These are phyloP conservation scores for Platismatia glauca DNA, from an alignment of 495 filamentous ascomycete genomes.

Conservation along the genomic window DNA sequence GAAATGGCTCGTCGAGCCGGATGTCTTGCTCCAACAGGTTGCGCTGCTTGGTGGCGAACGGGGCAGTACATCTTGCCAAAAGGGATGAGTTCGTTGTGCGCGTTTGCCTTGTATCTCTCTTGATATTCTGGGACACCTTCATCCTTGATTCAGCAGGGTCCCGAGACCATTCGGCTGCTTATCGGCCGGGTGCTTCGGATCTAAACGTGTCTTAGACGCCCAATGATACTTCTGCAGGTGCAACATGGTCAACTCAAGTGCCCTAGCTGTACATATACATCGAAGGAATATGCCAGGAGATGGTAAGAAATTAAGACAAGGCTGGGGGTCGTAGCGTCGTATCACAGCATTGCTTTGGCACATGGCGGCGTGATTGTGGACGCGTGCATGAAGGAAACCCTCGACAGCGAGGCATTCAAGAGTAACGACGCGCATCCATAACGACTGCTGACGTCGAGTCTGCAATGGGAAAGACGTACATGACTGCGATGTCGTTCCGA, in stretches of 20 bases:
- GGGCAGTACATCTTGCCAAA: slow-evolving; percentile 50
- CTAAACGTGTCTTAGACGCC: neutral
- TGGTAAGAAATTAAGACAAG: neutral
- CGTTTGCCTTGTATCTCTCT: neutral
- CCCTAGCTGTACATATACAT: neutral
- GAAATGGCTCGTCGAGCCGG: slow-evolving; percentile 73
- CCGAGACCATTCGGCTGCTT: slow-evolving; percentile 11
- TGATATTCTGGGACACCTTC: slow-evolving; percentile 11
- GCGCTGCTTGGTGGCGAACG: slow-evolving; percentile 58
- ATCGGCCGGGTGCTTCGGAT: neutral
- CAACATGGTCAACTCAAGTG: neutral
- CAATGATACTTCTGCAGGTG: neutral
- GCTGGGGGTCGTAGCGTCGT: neutral
- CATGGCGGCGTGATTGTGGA: neutral
- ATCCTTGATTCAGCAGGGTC: slow-evolving; percentile 11
- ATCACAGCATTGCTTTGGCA: slow-evolving; percentile 5
- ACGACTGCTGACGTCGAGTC: neutral
- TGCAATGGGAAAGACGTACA: neutral
- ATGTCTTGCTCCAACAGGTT: slow-evolving; percentile 73
- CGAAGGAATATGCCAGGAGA: neutral
- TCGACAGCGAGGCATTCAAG: slow-evolving; percentile 5
- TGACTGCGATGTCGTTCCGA: neutral
- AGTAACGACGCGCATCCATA: neutral
- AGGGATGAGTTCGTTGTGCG: slow-evolving; percentile 25
- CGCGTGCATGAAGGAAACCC: neutral